phyloP scores from a whole-genome alignment of 139 green algal genomes.

The Edaphochlamys debaryana region DNA sequence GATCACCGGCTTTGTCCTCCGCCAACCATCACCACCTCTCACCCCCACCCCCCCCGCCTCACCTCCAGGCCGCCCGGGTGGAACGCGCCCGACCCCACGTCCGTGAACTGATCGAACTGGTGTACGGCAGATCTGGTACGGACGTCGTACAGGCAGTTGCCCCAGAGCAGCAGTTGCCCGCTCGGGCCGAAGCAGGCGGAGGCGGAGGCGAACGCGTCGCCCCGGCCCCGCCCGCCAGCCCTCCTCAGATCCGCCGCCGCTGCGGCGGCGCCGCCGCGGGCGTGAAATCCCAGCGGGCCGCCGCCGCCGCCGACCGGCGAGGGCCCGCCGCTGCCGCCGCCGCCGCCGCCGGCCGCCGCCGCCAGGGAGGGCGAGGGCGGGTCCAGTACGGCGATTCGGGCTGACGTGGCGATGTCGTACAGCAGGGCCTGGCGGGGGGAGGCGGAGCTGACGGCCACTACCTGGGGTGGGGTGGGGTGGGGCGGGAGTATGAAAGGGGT shows the following conservation, averaged over 20 bases:
- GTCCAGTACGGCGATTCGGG: not conserved
- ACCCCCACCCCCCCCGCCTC: not conserved
- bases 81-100: constrained; percentile 66
- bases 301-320: not conserved
- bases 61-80: constrained; percentile 74
- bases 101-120: constrained; percentile 77
- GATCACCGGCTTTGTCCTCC: too few relatives aligned
- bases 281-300: not conserved
- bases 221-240: too few relatives aligned
- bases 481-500: too few relatives aligned
- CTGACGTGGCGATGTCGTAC: constrained; percentile 34
- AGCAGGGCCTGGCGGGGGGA: constrained; percentile 35
- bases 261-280: not conserved
- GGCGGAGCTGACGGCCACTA: constrained; percentile 28
- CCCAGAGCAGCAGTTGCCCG: constrained; percentile 76
- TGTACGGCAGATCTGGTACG: constrained; percentile 58
- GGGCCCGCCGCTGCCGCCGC: not conserved
- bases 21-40: not conserved
- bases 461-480: too few relatives aligned
- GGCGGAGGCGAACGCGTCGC: not conserved
- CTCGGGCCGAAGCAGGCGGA: constrained; percentile 23
- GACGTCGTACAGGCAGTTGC: constrained; percentile 76
- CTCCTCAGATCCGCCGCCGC: not conserved
- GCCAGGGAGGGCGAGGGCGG: constrained; percentile 7
- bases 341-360: not conserved